Percentiles rank a stretch among this genome's conserved stretches.
Evolutionary conservation across 306 rosid species (phyloP).

Genomic region (Glycyrrhiza uralensis): DNA sequence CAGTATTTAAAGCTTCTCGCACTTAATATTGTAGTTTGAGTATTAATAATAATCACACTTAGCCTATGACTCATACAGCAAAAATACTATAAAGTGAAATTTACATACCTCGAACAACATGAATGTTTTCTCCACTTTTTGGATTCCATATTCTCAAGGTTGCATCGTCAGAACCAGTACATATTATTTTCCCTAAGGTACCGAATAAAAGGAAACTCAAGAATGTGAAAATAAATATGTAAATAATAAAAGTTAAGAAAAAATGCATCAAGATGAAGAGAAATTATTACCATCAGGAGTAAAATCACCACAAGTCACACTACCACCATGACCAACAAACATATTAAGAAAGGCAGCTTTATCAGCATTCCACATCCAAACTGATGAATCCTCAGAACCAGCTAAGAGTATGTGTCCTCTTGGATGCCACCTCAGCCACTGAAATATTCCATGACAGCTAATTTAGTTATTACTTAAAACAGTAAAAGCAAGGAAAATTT

Average conservation of each 20-base stretch:
- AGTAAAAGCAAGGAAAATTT: background rate
- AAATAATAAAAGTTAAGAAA: background rate
- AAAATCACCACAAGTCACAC: constrained; percentile 81
- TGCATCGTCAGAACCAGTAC: constrained; percentile 87
- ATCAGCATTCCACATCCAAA: constrained; percentile 97
- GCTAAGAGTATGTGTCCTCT: constrained; percentile 79
- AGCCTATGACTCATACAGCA: background rate
- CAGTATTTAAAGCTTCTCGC: background rate
- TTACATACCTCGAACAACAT: constrained; percentile 67
- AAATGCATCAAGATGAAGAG: constrained; percentile 28
- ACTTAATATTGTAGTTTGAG: background rate
- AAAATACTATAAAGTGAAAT: background rate
- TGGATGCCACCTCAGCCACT: constrained; percentile 99
- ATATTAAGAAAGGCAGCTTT: constrained; percentile 48
- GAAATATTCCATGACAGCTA: constrained; percentile 31
- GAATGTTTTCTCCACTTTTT: constrained; percentile 62
- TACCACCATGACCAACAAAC: constrained; percentile 67
- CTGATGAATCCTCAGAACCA: constrained; percentile 76
- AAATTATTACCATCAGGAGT: constrained; percentile 74
- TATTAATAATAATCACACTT: background rate
- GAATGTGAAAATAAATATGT: background rate
- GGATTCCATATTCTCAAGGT: constrained; percentile 88
- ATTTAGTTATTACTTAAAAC: background rate
- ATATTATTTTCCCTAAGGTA: constrained; percentile 65
- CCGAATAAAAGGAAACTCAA: constrained; percentile 13